Evolutionary conservation across 306 rosid genomes (phyloP), one percentile per base, ranked within the genome.

Genomic region (Carpinus fangiana): DNA sequence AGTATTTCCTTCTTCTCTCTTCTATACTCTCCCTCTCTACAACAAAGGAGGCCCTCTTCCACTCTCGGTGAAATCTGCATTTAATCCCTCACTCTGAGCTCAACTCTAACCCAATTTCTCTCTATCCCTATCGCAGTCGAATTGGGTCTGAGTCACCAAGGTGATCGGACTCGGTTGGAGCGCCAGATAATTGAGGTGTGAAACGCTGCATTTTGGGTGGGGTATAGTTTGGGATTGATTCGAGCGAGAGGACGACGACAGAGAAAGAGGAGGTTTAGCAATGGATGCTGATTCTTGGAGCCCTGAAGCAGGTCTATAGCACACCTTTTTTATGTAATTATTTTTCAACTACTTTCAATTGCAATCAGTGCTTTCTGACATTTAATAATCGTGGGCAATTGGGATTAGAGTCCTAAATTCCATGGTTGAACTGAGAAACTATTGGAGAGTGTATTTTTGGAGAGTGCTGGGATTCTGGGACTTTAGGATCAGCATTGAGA

Each of bases 201-300:
- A 59, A 59, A 23, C 65, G 36, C 34, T 59, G 65, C 65, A 23
- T 59, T 21, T 56, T 54, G 12, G 38, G 18, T 14, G 45, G 69
- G 69, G 61, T 20, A n/a, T 55, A 2, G 20, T n/a, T 55, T 62
- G 69, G 45, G 16, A 31, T 34, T 14, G 18, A 26, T 31, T 64
- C 31, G 70, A 64, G 20, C 3, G 70, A 16, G 46, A 64, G 21
- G 41, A 16, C 20, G 20, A 12, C 1, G 56, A 52, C 45, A 52
- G 56, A 52, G 67, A 17, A 12, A 38, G 8, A 31, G 4, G 21
- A 64, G 70, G 21, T 16, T 64, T 23, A 89, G 82, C 79, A 62
- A 92, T 92, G 98, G 98, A 93, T 18, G 84, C 88, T 81, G 92
- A 85, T 84, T 88, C 96, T 0, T 93, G 94, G 98, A 86, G 85